A percentile compares a stretch with the other conserved stretches of the same genome.
Evolutionary conservation across 2,329 filamentous ascomycete species (phyloP).

Genomic region (Cladosporium sp.): DNA sequence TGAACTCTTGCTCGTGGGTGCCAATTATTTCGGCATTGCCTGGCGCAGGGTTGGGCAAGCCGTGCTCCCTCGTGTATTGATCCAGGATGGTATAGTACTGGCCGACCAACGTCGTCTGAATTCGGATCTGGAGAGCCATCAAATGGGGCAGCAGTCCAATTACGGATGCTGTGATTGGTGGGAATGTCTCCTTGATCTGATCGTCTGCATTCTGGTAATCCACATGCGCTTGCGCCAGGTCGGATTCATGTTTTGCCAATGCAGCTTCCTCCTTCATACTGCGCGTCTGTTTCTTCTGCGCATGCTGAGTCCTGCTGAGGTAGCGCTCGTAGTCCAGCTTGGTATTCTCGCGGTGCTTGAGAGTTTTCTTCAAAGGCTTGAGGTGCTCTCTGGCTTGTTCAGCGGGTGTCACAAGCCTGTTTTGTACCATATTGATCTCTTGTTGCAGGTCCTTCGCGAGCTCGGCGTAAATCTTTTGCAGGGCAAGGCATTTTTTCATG

Average conservation of each 20-base stretch:
- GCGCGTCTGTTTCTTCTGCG: conserved; percentile 65
- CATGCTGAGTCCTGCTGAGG: conserved; percentile 65
- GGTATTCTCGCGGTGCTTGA: conserved; percentile 80
- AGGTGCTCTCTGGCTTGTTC: conserved; percentile 65
- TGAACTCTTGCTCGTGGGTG: conserved; percentile 61
- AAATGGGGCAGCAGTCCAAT: conserved; percentile 72
- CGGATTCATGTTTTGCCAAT: conserved; percentile 66
- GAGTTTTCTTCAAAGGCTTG: conserved; percentile 71
- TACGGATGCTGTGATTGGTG: conserved; percentile 64
- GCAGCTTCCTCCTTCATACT: conserved; percentile 69
- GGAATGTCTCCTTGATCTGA: conserved; percentile 66
- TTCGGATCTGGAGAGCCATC: conserved; percentile 64
- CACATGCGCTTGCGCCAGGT: conserved; percentile 60
- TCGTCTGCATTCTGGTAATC: conserved; percentile 73
- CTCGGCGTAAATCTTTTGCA: conserved; percentile 66
- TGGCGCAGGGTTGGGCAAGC: conserved; percentile 67
- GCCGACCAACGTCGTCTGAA: conserved; percentile 73
- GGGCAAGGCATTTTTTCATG: conserved; percentile 59
- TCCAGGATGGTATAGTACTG: conserved; percentile 75
- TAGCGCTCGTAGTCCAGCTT: conserved; percentile 77
- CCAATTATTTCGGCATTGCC: conserved; percentile 67
- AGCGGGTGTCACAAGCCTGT: conserved; percentile 65
- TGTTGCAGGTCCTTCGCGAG: conserved; percentile 67
- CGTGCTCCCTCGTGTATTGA: conserved; percentile 64
- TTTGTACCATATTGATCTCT: conserved; percentile 68